Evolutionary conservation across 805 yeast species (phyloP).

Genomic region (Schwanniomyces sp.): DNA sequence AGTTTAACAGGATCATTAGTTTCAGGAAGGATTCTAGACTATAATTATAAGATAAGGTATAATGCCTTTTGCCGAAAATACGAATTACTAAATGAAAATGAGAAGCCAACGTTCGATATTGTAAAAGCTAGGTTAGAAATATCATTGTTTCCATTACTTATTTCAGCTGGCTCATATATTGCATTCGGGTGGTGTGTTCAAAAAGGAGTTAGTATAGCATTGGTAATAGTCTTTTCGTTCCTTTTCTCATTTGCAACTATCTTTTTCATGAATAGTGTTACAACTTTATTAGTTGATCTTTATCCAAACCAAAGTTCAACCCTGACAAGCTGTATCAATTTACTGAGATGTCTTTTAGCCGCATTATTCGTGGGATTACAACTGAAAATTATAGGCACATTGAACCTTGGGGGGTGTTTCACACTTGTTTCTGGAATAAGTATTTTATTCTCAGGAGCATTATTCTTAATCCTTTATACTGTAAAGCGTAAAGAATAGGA

Average conservation of each 20-base stretch:
- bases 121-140: conserved; percentile 52
- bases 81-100: conserved; percentile 12
- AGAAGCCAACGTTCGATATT: conserved; percentile 44
- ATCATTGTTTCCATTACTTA: conserved; percentile 35
- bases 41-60: conserved; percentile 37
- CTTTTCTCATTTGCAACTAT: conserved; percentile 55
- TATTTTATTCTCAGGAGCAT: neutral
- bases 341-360: conserved; percentile 64
- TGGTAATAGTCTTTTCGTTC: conserved; percentile 55
- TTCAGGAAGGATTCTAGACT: conserved; percentile 59
- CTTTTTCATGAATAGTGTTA: conserved; percentile 53
- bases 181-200: conserved; percentile 73
- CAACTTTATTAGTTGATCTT: conserved; percentile 68
- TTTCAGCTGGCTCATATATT: conserved; percentile 41
- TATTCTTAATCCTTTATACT: neutral
- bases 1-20: conserved; percentile 59
- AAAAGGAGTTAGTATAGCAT: conserved; percentile 44
- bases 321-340: conserved; percentile 66
- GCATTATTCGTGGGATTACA: conserved; percentile 71
- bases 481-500: neutral
- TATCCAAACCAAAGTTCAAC: conserved; percentile 69
- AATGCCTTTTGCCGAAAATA: neutral
- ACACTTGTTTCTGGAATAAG: conserved; percentile 60
- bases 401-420: conserved; percentile 74
- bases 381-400: conserved; percentile 50